Evolutionary conservation across 495 filamentous ascomycete species (phyloP).

Genomic region (Annulohypoxylon maeteangense): DNA sequence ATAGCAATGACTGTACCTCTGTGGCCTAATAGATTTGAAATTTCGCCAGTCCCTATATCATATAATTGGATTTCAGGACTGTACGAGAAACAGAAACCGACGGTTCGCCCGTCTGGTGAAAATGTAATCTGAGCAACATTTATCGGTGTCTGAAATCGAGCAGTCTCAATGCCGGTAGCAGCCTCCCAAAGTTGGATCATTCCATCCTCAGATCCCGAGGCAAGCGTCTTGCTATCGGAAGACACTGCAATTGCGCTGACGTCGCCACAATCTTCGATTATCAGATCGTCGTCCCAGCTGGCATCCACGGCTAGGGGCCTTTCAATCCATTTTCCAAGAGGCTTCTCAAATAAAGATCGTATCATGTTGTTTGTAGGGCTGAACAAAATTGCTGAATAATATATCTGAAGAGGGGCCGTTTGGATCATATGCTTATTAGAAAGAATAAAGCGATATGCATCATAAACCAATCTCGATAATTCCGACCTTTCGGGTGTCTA

Average conservation of each 20-base stretch:
- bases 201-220: not conserved
- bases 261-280: not conserved
- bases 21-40: not conserved
- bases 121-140: not conserved
- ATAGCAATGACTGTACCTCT: not conserved
- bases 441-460: slow-evolving; percentile 5
- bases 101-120: slow-evolving; percentile 12
- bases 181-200: slow-evolving; percentile 15
- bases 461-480: slow-evolving; percentile 13
- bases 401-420: slow-evolving; percentile 19
- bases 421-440: not conserved
- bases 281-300: too few species aligned
- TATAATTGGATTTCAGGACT: not conserved
- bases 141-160: not conserved
- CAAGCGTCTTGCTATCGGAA: slow-evolving; percentile 14
- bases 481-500: not conserved
- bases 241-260: slow-evolving; percentile 5
- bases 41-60: slow-evolving; percentile 10
- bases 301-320: not conserved
- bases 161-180: slow-evolving; percentile 14
- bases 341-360: slow-evolving; percentile 8
- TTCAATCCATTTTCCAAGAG: slow-evolving; percentile 13
- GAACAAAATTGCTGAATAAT: slow-evolving; percentile 29
- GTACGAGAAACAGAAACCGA: not conserved
- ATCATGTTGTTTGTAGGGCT: slow-evolving; percentile 21